These are phyloP conservation scores for Yamadazyma akitaensis DNA, from an alignment of 805 yeast genomes.

Conservation along the genomic window DNA sequence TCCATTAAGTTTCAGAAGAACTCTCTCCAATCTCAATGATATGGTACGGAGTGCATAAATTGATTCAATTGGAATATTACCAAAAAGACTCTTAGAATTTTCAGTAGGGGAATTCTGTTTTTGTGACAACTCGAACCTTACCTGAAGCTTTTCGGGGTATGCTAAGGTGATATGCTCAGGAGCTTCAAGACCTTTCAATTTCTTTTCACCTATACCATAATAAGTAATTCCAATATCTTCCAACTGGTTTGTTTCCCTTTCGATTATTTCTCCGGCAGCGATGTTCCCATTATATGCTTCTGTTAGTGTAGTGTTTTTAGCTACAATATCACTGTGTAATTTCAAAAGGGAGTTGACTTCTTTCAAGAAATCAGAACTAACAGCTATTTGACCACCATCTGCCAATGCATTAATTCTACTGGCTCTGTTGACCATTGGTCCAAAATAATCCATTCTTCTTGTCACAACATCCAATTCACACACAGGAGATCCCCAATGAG, in stretches of 20 bases:
- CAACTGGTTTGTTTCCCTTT: conserved; percentile 60
- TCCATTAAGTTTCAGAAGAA: conserved; percentile 51
- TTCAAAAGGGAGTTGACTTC: conserved; percentile 62
- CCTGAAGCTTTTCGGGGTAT: conserved; percentile 62
- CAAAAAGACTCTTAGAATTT: conserved; percentile 34
- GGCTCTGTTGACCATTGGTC: conserved; percentile 97
- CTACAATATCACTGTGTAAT: conserved; percentile 40
- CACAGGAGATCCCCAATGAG: conserved; percentile 97
- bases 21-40: conserved; percentile 55
- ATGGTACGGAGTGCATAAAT: conserved; percentile 52
- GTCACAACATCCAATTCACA: conserved; percentile 94
- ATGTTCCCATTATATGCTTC: conserved; percentile 45
- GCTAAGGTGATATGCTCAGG: conserved; percentile 82
- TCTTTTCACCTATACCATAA: conserved; percentile 76
- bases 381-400: conserved; percentile 95
- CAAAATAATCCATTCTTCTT: conserved; percentile 96
- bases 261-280: conserved; percentile 55
- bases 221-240: conserved; percentile 67
- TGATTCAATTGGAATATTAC: conserved; percentile 41
- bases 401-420: conserved; percentile 93
- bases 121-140: conserved; percentile 51
- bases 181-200: conserved; percentile 90
- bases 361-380: conserved; percentile 75
- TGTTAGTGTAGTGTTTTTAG: conserved; percentile 23
- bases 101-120: conserved; percentile 22